Evolutionary conservation across 768 basidiomycete genomes (phyloP), one percentile per base, ranked within the genome.

Genomic region (Termitomyces sp.): DNA sequence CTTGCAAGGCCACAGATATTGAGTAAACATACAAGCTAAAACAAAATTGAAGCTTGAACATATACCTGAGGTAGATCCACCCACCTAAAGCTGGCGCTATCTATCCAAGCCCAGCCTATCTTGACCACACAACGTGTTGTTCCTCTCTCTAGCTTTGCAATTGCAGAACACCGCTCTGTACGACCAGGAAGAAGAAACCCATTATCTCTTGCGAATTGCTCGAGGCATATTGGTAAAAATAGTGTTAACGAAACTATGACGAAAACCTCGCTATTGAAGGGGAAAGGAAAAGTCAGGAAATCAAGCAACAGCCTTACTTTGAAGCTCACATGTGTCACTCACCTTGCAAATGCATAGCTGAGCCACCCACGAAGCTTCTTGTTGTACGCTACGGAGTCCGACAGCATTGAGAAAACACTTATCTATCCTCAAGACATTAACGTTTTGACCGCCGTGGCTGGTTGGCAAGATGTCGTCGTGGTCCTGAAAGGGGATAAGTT

Each of bases 81-180:
- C 41, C 51, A 91, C 93, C 92, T 95, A 69, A 94, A 96, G 66
- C 92, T 94, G 2, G 95, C 93, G 12, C 80, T 92, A 66, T 96
- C 95, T 49, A 95, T 82, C 93, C 93, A 96, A 1, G 77, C 58
- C 83, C 92, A 92, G 1, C 84, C 85, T 54, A 96, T 75, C 67
- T 84, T 84, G 25, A 95, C 92, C 5, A 88, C 90, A 70, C 94
- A 96, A 27, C 89, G 79, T 16, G 70, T 77, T 2, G 55, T 50
- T 14, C 59, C 64, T 11, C 45, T 52, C 51, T 58, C 64, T 7
- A 64, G 54, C 16, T 59, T 56, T n/a, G 60, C 60, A 5, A 62
- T 45, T 4, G 69, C 59, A 7, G 74, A 70, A 66, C 95, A 96
- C 5, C 81, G 83, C n/a, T 73, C 59, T 0, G 74, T 80, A 60